Conservation (phyloP, 164 flowering plant genomes). For the Warburgia ugandensis region DNA sequence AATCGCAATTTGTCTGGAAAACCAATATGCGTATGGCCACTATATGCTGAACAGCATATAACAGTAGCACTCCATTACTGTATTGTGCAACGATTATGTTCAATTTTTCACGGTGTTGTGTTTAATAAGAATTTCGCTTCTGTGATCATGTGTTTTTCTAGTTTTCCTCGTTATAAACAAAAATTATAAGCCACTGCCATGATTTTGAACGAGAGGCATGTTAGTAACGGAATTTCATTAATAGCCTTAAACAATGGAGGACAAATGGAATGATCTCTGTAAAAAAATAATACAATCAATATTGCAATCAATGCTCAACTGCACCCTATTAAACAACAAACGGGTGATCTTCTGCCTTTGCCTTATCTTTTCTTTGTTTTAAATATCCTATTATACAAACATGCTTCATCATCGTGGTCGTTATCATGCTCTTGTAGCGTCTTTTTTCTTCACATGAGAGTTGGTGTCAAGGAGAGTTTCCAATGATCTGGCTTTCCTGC, state of each 20-base stretch:
- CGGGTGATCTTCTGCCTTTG: too few species aligned
- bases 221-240: constrained; percentile 1
- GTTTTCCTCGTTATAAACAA: too few species aligned
- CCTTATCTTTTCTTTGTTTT: constrained; percentile 12
- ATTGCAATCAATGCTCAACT: constrained; percentile 6
- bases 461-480: constrained; percentile 61
- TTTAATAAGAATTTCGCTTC: too few species aligned
- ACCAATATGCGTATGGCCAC: too few species aligned
- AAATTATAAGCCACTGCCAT: too few species aligned
- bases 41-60: too few species aligned
- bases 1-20: too few species aligned
- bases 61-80: too few species aligned
- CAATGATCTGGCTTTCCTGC: constrained; percentile 58
- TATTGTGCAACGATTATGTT: too few species aligned
- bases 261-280: neutral
- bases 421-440: constrained; percentile 23
- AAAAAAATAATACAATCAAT: constrained; percentile 2
- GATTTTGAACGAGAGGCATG: too few species aligned
- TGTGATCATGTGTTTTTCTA: too few species aligned
- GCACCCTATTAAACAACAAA: constrained; percentile 3
- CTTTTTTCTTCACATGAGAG: constrained; percentile 21
- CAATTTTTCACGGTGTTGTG: too few species aligned
- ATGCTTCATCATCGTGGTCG: constrained; percentile 4
- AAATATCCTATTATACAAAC: constrained; percentile 13
- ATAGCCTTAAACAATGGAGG: neutral